Conservation (phyloP, 148 eudicot genomes). For the Agrostemma githago region DNA sequence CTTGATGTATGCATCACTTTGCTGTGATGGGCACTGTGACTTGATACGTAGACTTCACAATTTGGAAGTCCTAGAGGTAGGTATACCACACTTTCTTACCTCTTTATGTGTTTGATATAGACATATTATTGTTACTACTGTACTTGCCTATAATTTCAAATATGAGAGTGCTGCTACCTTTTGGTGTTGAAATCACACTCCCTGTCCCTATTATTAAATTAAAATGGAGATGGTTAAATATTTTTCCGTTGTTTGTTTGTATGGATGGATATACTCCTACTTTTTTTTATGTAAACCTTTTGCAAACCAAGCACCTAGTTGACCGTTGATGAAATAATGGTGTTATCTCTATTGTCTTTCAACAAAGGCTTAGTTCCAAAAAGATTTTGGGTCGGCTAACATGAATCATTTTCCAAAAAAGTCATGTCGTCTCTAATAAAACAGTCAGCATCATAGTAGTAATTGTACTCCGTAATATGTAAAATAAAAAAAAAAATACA, state of each 20-base stretch:
- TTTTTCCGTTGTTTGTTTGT: neutral
- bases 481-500: too few species aligned
- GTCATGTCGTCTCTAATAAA: too few species aligned
- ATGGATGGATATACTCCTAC: neutral
- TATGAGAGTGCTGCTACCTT: neutral
- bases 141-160: neutral
- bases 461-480: too few species aligned
- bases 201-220: neutral
- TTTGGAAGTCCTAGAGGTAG: slow-evolving; percentile 96
- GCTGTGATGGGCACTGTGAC: slow-evolving; percentile 61
- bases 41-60: slow-evolving; percentile 70
- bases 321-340: neutral
- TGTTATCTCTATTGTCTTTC: neutral
- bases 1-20: slow-evolving; percentile 70
- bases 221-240: neutral
- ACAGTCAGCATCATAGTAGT: too few species aligned
- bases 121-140: neutral
- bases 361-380: too few species aligned
- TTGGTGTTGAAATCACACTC: too few species aligned
- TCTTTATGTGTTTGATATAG: neutral
- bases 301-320: neutral
- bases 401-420: too few species aligned
- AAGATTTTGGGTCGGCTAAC: too few species aligned
- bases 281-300: neutral
- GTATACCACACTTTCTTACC: slow-evolving; percentile 16